These are phyloP conservation scores for Aspergillus baeticus DNA, from an alignment of 495 filamentous ascomycete genomes.

Conservation along the genomic window DNA sequence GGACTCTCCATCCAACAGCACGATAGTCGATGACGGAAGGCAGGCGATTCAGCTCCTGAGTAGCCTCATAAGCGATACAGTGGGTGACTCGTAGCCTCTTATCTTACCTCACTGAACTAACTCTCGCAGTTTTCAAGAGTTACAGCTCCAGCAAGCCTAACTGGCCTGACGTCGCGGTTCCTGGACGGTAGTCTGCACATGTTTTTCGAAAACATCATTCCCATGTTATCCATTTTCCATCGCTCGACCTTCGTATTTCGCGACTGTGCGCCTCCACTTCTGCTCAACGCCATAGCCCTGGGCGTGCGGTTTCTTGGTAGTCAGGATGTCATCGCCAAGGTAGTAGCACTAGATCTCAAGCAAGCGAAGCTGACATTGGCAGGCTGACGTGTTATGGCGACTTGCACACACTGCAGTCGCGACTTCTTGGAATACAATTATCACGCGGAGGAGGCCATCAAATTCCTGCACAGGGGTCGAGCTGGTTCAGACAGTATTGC, in stretches of 20 bases:
- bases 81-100: not conserved
- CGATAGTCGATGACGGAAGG: not conserved
- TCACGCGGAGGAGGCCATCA: not conserved
- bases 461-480: not conserved
- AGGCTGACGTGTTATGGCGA: constrained; percentile 1
- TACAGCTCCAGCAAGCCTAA: not conserved
- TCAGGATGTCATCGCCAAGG: not conserved
- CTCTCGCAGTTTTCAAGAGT: not conserved
- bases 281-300: not conserved
- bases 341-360: not conserved
- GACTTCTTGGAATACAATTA: constrained; percentile 1
- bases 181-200: not conserved
- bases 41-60: not conserved
- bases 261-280: not conserved
- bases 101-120: not conserved
- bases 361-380: not conserved
- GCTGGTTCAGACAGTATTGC: not conserved
- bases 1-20: not conserved
- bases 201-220: constrained; percentile 4
- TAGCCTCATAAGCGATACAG: constrained; percentile 1
- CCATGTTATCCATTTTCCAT: not conserved
- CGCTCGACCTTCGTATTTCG: not conserved
- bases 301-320: not conserved
- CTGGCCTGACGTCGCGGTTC: not conserved
- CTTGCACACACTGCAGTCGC: constrained; percentile 1